Percentiles rank a stretch among this genome's conserved stretches.
Evolutionary conservation across 1,284 basidiomycete species (phyloP).

Genomic region (Sutorius eximius): DNA sequence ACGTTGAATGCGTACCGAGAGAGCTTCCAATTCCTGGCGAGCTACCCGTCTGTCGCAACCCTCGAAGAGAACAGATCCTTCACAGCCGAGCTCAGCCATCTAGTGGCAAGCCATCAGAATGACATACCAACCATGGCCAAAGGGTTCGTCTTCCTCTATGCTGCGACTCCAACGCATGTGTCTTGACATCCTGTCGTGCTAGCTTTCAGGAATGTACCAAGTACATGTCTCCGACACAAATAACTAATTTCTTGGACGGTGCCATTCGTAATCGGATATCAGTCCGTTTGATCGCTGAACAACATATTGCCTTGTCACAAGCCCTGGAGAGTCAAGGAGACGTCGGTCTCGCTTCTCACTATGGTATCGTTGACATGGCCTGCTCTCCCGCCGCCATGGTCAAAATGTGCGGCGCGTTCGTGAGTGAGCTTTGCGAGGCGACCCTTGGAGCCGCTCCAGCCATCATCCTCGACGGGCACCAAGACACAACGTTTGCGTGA

Average conservation of each 20-base stretch:
- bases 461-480: constrained; percentile 67
- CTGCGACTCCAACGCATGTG: background rate
- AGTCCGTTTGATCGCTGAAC: constrained; percentile 88
- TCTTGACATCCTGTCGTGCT: constrained; percentile 9
- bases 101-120: constrained; percentile 80
- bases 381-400: constrained; percentile 75
- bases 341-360: constrained; percentile 37
- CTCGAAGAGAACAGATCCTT: constrained; percentile 73
- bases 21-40: constrained; percentile 74
- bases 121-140: constrained; percentile 90
- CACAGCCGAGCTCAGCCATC: constrained; percentile 61
- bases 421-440: constrained; percentile 82
- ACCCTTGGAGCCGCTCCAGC: constrained; percentile 74
- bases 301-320: constrained; percentile 82
- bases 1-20: constrained; percentile 73
- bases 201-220: constrained; percentile 85
- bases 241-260: constrained; percentile 79
- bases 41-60: constrained; percentile 63
- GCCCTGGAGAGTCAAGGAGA: constrained; percentile 47
- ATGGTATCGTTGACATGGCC: constrained; percentile 68
- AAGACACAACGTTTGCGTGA: constrained; percentile 75
- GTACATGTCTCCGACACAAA: constrained; percentile 79
- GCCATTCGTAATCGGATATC: constrained; percentile 87
- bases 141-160: constrained; percentile 52
- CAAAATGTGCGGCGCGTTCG: constrained; percentile 76